Evolutionary conservation across 2,329 filamentous ascomycete species (phyloP).

Genomic region (Fusarium chaquense): DNA sequence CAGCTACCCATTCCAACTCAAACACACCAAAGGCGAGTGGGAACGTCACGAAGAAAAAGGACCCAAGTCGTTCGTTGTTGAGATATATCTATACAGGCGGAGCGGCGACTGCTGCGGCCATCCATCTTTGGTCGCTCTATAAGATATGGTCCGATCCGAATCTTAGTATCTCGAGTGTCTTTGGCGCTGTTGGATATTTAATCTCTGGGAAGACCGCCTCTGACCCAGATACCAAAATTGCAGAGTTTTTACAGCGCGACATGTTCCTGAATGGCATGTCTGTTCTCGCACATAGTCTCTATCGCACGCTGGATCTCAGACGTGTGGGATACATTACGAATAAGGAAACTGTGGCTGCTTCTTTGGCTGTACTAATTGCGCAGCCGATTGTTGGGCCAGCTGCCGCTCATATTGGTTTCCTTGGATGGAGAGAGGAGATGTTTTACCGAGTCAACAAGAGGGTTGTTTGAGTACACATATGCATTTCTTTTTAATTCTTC

Average conservation of each 20-base stretch:
- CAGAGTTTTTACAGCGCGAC: conserved; percentile 3
- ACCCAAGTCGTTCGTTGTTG: accelerated
- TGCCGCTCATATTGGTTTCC: conserved; percentile 11
- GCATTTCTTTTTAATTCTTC: no score
- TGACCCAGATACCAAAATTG: not conserved
- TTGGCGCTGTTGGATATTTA: not conserved
- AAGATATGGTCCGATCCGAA: not conserved
- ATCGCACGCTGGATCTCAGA: not conserved
- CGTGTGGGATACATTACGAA: not conserved
- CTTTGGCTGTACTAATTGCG: not conserved
- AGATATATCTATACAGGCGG: not conserved
- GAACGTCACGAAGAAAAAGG: accelerated
- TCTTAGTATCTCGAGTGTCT: not conserved
- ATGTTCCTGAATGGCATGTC: conserved; percentile 4
- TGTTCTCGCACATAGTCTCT: not conserved
- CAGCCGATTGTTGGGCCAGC: conserved; percentile 15
- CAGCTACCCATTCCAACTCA: accelerated
- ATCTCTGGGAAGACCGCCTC: not conserved
- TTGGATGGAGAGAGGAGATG: conserved; percentile 16
- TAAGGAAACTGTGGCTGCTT: not conserved
- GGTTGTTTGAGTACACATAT: not conserved
- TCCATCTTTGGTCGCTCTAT: not conserved
- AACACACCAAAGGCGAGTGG: accelerated
- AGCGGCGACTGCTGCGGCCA: not conserved
- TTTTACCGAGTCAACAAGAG: not conserved